Evolutionary conservation across 2,329 filamentous ascomycete species (phyloP), one percentile per base, ranked within the genome.

Genomic region (Pseudopyricularia javanii): DNA sequence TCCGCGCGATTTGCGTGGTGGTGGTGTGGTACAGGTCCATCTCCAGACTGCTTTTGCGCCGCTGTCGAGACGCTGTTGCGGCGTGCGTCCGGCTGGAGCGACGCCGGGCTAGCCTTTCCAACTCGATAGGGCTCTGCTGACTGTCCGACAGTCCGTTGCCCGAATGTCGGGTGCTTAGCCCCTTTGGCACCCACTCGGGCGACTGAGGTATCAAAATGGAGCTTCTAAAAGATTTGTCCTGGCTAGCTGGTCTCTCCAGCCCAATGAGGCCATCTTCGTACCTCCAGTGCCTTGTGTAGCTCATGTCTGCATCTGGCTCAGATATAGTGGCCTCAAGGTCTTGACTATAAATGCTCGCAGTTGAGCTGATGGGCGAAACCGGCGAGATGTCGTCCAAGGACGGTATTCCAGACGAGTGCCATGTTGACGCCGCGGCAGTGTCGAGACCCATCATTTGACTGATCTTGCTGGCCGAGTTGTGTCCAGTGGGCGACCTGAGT

Each of bases 401-500:
- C 9, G 9, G 34, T 15, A 12, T 15, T 53, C 14, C 11, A 35
- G 26, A 12, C 43, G 20, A 30, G 47, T 20, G n/a, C 40, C 32
- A 51, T 37, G 51, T n/a, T 47, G 52, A 50, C 20, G 26, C 30
- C 26, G 22, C 22, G 52, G 17, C 51, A 62, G n/a, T 47, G 40
- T 70, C 67, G 28, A 68, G 61, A 1, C 71, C 72, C 5, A 63
- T 73, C 14, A 74, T 63, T 57, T 72, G 68, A 33, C 65, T 63
- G 43, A 73, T 62, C 60, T 74, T 74, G 45, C 62, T 61, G 0
- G 64, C 64, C 0, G 70, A 67, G 43, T 58, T 59, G 49, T 66
- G 63, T 11, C 62, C 54, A 0, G 61, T 61, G 3, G 63, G 60
- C 7, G 56, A 52, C 3, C 51, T 28, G 26, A 54, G n/a, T 49